Base-by-base conservation (phyloP, 176 grass and related monocot species). In the Thalia dealbata region DNA sequence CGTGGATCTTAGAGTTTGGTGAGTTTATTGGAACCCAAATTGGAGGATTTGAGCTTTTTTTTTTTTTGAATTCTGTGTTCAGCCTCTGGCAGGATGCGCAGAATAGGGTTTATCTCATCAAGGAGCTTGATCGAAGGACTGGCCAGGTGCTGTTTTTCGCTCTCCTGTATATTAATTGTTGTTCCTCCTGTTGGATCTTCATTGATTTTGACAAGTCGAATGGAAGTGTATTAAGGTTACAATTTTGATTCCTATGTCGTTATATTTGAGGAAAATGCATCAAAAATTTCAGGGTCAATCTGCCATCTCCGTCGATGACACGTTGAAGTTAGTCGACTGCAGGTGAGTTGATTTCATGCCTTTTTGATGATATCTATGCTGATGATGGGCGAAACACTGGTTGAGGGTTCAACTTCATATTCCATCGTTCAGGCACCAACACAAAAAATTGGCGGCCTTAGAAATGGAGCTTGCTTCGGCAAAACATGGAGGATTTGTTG, bases 51-150 rank as follows among this genome's bases (percentile, higher is more conserved):
- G 78, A 79, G 73, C n/a, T n/a, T n/a, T 64, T 45, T 14, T 73
- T 23, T 0, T 12, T 70, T 65, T 56, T 61, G 0, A 46, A 32
- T 75, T 75, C 60, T 45, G 13, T 13, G 32, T 74, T 71, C 83
- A 99, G 95, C 60, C 78, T 99, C 56, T 99, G 95, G 90, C 90
- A 99, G 85, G 95, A 93, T 42, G 83, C 95, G 3, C 87, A 93
- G 73, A 99, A 82, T 75, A 73, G 90, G 80, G 83, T 93, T 61
- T 88, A 93, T 70, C 76, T 99, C 45, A 93, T 99, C 46, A 87
- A 93, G 46, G 95, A 93, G 75, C 87, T 99, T 0, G 95, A 93
- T 83, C 89, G 81, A 63, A 86, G 81, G 81, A 93, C 87, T 14
- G 87, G 95, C 29, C 85, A 99, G 87, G 95, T 91, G 77, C 55